Conservation (phyloP, 768 basidiomycete species). For the Panaeolus cyanescens region DNA sequence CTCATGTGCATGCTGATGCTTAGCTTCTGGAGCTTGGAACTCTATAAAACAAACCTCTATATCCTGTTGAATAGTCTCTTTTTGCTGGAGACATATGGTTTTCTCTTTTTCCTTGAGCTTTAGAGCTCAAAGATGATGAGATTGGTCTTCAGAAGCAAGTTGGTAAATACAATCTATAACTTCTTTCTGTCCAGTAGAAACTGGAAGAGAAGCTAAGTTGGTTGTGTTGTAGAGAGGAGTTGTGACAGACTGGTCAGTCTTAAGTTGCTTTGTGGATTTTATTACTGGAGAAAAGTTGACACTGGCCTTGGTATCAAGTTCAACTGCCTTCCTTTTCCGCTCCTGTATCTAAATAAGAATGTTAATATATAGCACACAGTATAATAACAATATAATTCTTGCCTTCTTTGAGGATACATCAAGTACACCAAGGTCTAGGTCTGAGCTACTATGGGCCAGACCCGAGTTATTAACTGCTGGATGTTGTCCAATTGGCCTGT, state of each 20-base stretch:
- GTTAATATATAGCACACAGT: too few relatives aligned
- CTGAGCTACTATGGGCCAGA: slow-evolving; percentile 18
- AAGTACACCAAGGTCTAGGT: slow-evolving; percentile 16
- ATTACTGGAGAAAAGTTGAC: too few relatives aligned
- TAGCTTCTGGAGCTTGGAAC: slow-evolving; percentile 7
- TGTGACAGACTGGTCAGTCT: too few relatives aligned
- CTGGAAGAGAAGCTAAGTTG: background rate
- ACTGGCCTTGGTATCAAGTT: too few relatives aligned
- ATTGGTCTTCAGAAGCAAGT: slow-evolving; percentile 5
- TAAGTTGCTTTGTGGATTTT: too few relatives aligned
- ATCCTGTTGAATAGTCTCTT: background rate
- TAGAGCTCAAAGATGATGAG: background rate
- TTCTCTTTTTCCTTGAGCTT: slow-evolving; percentile 6
- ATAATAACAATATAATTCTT: background rate
- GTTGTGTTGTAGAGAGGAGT: background rate
- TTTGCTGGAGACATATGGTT: background rate
- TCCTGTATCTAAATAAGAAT: too few relatives aligned
- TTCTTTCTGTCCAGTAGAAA: background rate
- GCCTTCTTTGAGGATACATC: slow-evolving; percentile 2
- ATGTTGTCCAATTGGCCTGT: slow-evolving; percentile 18
- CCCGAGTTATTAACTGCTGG: slow-evolving; percentile 18
- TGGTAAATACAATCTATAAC: slow-evolving; percentile 4
- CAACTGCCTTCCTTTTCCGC: too few relatives aligned
- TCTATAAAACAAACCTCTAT: slow-evolving; percentile 10
- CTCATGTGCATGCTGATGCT: slow-evolving; percentile 9